Conservation (phyloP, 495 filamentous ascomycete genomes). For the Cladorrhinum samala region DNA sequence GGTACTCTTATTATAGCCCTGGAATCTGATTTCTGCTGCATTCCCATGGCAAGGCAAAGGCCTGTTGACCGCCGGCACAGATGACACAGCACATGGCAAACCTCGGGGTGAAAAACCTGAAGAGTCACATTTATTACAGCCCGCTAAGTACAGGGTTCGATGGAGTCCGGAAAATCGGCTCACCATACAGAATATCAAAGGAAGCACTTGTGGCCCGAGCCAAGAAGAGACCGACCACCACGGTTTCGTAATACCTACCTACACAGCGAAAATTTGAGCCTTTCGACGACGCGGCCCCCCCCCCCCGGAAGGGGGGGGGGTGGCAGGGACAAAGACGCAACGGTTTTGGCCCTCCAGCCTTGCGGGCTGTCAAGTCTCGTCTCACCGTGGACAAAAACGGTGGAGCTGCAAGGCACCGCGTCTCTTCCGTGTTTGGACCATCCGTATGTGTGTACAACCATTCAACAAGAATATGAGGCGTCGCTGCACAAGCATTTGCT, state of each 20-base stretch:
- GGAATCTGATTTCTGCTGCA: not conserved
- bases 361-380: not conserved
- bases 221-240: not conserved
- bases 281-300: not conserved
- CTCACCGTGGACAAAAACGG: not conserved
- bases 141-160: not conserved
- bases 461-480: not conserved
- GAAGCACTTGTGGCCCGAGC: not conserved
- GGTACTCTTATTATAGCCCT: not conserved
- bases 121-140: not conserved
- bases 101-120: not conserved
- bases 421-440: not conserved
- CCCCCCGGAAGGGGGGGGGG: too few relatives aligned
- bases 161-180: slow-evolving; percentile 10
- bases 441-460: too few relatives aligned
- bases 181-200: not conserved
- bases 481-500: not conserved
- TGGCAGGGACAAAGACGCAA: too few relatives aligned
- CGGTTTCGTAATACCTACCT: not conserved
- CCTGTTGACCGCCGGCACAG: slow-evolving; percentile 2
- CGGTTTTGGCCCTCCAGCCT: slow-evolving; percentile 8
- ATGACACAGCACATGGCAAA: slow-evolving; percentile 1
- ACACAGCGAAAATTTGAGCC: not conserved
- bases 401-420: not conserved
- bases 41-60: not conserved